Base-by-base conservation (phyloP, 352 stramenopile species). In the Globisporangium yorkense region DNA sequence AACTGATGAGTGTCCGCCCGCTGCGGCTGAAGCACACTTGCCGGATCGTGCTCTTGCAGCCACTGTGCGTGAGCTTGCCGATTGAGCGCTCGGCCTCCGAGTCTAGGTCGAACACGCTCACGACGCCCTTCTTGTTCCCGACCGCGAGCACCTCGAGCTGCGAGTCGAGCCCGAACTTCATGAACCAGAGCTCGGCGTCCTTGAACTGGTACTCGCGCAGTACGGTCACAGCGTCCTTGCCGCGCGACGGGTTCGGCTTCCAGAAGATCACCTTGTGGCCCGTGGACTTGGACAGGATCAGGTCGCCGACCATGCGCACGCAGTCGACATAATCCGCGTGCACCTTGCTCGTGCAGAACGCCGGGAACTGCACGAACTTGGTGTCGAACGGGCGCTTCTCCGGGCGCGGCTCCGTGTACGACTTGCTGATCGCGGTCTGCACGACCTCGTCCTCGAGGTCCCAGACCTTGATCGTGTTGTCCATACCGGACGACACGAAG, bases 401-500 rank as follows among this genome's bases (percentile, higher is more conserved):
- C 16, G 80, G 70, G 2, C 84, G 77, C 24, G 77, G 70, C 46
- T 87, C 72, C 21, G 73, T 88, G 68, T 94, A 92, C 54, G 80
- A 89, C 58, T 84, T 84, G 35, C 68, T 64, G 46, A 95, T 91
- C 5, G 84, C 86, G n/a, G 59, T 76, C 57, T 88, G 72, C 55
- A 96, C 74, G 2, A 73, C 70, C 15, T 79, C 67, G 40, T 84
- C 74, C 49, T 93, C 80, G 20, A 97, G 76, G 58, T 91, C 84
- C 94, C 94, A 98, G n/a, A 98, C 71, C 61, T 97, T 97, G 55
- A 98, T 76, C 7, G 75, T 96, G 63, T 96, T 97, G 71, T 98
- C 94, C 80, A 97, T 97, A 21, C 89, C 91, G 0, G 76, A 76
- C 21, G 80, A 94, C 39, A 89, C 88, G 66, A 97, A 97, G 66